Evolutionary conservation across 306 rosid species (phyloP).

Genomic region (Psophocarpus tetragonolobus): DNA sequence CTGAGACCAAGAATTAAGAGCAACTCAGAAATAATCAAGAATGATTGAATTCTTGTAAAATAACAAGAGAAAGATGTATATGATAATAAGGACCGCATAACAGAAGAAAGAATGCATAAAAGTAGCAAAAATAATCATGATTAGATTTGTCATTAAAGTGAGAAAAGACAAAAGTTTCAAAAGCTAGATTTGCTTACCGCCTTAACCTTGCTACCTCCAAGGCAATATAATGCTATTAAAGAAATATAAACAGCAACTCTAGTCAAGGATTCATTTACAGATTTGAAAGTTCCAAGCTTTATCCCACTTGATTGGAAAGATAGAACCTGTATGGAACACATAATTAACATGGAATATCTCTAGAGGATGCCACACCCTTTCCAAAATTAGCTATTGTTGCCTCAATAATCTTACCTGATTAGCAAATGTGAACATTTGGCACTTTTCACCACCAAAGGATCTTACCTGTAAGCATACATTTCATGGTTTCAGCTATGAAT

Average conservation of each 20-base stretch:
- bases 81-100: neutral
- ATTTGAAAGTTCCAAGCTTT: slow-evolving; percentile 84
- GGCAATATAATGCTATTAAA: slow-evolving; percentile 68
- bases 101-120: neutral
- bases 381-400: slow-evolving; percentile 5
- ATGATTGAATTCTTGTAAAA: slow-evolving; percentile 15
- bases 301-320: slow-evolving; percentile 87
- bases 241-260: slow-evolving; percentile 91
- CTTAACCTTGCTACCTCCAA: slow-evolving; percentile 98
- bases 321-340: slow-evolving; percentile 67
- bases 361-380: slow-evolving; percentile 26
- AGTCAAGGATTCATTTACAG: slow-evolving; percentile 85
- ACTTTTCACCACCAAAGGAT: slow-evolving; percentile 94
- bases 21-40: slow-evolving; percentile 26
- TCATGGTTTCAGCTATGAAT: slow-evolving; percentile 33
- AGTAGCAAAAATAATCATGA: neutral
- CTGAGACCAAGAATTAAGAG: slow-evolving; percentile 51
- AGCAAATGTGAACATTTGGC: slow-evolving; percentile 82
- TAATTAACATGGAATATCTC: slow-evolving; percentile 27
- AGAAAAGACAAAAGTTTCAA: slow-evolving; percentile 4
- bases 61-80: neutral
- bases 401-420: slow-evolving; percentile 58
- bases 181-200: slow-evolving; percentile 64
- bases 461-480: slow-evolving; percentile 64
- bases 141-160: neutral